Conservation (phyloP, 768 basidiomycete species). For the Pleurotus salmoneostramineus region DNA sequence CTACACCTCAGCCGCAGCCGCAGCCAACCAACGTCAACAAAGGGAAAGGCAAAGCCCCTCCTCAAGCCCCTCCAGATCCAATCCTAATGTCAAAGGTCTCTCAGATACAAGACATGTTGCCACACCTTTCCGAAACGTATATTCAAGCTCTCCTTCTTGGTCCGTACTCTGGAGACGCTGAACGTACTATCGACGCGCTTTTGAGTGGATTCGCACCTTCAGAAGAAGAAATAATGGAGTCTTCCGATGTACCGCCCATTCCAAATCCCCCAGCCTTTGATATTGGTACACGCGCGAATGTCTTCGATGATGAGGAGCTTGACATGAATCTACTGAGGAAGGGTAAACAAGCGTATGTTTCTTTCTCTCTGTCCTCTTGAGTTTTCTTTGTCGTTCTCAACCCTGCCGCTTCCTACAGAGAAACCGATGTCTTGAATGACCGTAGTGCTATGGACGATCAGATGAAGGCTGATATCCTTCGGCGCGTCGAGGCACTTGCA, state of each 20-base stretch:
- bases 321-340: constrained; percentile 55
- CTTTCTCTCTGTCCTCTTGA: constrained; percentile 13
- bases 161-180: constrained; percentile 50
- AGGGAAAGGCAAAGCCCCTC: constrained; percentile 36
- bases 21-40: constrained; percentile 34
- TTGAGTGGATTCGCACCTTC: constrained; percentile 67
- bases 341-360: constrained; percentile 60
- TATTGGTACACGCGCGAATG: constrained; percentile 46
- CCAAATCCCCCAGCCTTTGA: constrained; percentile 11
- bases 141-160: constrained; percentile 54
- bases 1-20: neutral
- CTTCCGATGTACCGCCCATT: neutral
- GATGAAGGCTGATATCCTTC: constrained; percentile 82
- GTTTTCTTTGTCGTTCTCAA: neutral
- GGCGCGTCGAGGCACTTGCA: constrained; percentile 64
- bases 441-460: constrained; percentile 50
- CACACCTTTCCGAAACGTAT: constrained; percentile 53
- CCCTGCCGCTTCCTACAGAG: constrained; percentile 20
- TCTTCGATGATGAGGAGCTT: constrained; percentile 72
- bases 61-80: constrained; percentile 23
- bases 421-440: constrained; percentile 50
- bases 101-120: constrained; percentile 76
- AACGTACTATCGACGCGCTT: constrained; percentile 66
- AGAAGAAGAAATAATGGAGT: constrained; percentile 17
- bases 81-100: constrained; percentile 55